phyloP scores from a whole-genome alignment of 164 flowering plant genomes.

The Piper longum region DNA sequence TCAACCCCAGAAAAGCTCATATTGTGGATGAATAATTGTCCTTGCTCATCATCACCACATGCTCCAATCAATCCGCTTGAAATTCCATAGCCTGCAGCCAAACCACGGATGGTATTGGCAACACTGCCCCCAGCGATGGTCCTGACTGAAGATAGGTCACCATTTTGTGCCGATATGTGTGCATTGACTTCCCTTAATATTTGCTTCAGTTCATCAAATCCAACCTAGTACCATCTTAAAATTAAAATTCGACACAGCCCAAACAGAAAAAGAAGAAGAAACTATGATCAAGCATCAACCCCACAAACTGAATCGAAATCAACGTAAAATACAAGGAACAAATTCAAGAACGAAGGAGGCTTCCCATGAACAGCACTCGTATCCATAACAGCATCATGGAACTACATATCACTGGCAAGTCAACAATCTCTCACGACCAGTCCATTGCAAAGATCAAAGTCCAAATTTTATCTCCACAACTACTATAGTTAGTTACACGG shows the following conservation, averaged over 20 bases:
- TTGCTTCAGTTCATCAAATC: slow-evolving; percentile 51
- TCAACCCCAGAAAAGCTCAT: slow-evolving; percentile 59
- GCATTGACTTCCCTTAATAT: slow-evolving; percentile 46
- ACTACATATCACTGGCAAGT: too few relatives aligned
- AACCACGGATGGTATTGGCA: slow-evolving; percentile 84
- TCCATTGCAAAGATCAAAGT: too few relatives aligned
- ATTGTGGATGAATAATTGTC: slow-evolving; percentile 44
- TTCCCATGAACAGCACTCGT: too few relatives aligned
- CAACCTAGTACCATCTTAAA: slow-evolving; percentile 34
- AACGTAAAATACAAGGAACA: too few relatives aligned
- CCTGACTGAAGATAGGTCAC: slow-evolving; percentile 32
- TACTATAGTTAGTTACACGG: too few relatives aligned
- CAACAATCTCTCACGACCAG: too few relatives aligned
- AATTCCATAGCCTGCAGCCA: slow-evolving; percentile 67
- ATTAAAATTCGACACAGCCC: not conserved
- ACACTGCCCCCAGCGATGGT: slow-evolving; percentile 94
- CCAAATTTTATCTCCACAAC: too few relatives aligned
- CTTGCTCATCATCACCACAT: slow-evolving; percentile 84
- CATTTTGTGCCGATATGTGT: slow-evolving; percentile 32
- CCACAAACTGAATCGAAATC: too few relatives aligned
- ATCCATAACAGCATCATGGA: too few relatives aligned
- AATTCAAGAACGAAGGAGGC: too few relatives aligned
- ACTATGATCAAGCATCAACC: not conserved
- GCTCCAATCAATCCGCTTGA: slow-evolving; percentile 77
- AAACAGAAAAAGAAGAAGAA: not conserved